Percentiles rank a stretch among this genome's conserved stretches.
phyloP scores from a whole-genome alignment of 371 early-diverging fungal genomes.

The Mucor saturninus region DNA sequence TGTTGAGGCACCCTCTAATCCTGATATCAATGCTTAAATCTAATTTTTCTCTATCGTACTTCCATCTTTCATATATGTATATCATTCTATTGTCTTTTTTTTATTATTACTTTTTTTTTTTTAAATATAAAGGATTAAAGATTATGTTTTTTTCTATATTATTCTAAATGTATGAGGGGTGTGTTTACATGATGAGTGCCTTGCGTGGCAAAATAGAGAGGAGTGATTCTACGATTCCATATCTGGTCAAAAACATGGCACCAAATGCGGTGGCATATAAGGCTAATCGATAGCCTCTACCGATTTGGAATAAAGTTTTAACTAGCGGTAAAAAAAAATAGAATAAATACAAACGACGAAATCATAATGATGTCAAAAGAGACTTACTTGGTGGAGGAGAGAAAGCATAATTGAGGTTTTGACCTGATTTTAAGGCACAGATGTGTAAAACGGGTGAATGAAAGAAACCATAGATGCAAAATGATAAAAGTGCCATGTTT shows the following conservation, averaged over 20 bases:
- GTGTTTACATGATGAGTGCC: conserved; percentile 8
- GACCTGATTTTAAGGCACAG: conserved; percentile 45
- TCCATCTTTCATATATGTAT: conserved; percentile 6
- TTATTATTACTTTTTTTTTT: conserved; percentile 2
- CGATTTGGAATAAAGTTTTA: conserved; percentile 21
- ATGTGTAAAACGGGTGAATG: conserved; percentile 48
- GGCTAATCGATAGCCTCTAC: conserved; percentile 26
- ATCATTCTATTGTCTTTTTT: conserved; percentile 1
- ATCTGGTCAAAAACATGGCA: conserved; percentile 33
- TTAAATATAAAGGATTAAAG: neutral
- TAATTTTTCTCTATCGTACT: neutral
- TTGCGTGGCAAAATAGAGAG: conserved; percentile 24
- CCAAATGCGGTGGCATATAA: conserved; percentile 31
- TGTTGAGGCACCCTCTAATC: conserved; percentile 29
- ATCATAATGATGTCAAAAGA: too few relatives aligned
- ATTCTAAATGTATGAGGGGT: neutral
- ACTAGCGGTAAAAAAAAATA: conserved; percentile 11
- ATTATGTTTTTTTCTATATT: neutral
- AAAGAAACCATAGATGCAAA: conserved; percentile 52
- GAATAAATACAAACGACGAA: neutral
- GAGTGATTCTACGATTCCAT: conserved; percentile 25
- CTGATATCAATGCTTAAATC: conserved; percentile 1
- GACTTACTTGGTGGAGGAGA: conserved; percentile 54
- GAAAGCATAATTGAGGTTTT: conserved; percentile 57
- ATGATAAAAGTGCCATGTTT: conserved; percentile 51